Base-by-base conservation (phyloP, 2,329 filamentous ascomycete genomes). In the Pyrenophora tritici-repentis region DNA sequence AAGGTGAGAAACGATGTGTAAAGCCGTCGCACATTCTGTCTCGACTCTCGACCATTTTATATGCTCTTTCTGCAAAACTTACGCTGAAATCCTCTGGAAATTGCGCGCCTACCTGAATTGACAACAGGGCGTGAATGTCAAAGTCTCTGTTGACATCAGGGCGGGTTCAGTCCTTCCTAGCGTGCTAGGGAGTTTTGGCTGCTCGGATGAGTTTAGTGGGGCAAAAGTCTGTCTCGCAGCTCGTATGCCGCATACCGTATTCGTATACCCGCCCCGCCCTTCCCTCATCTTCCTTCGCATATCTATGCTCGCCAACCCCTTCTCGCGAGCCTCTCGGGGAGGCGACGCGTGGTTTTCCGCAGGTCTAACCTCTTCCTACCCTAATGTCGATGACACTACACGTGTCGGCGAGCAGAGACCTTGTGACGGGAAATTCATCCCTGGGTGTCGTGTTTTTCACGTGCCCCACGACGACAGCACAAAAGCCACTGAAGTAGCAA, bases 371-470 rank as follows among this genome's bases (percentile, higher is more conserved):
- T 58, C 58, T 2, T 60, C 58, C 2, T 69, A 59, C 24, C 65
- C 66, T 4, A 34, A 67, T 33, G 22, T 59, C 4, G 49, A 56
- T 9, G 57, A 54, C 17, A 38, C 53, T 6, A 37, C 37, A 7
- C 58, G 59, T 2, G 43, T 66, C 18, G 52, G 47, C 18, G 56
- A 66, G 29, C 59, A 58, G 31, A 61, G 53, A 20, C 42, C 40
- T 1, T 68, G 63, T 34, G 34, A 50, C 8, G 56, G 50, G 8
- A 42, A 41, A 16, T 54, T 53, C 31, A 26, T 51, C 1, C 43
- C 65, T 3, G 65, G 62, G 16, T 67, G 63, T 43, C 64, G 55
- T 4, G 56, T 68, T 4, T 68, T 63, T 17, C 53, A 64, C 18
- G 65, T 66, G 31, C 66, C 66, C 4, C 53, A 33, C 1, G 52